A percentile compares a stretch with the other conserved stretches of the same genome.
Conservation (phyloP, 139 green algal genomes). For the Chlorella sp. region DNA sequence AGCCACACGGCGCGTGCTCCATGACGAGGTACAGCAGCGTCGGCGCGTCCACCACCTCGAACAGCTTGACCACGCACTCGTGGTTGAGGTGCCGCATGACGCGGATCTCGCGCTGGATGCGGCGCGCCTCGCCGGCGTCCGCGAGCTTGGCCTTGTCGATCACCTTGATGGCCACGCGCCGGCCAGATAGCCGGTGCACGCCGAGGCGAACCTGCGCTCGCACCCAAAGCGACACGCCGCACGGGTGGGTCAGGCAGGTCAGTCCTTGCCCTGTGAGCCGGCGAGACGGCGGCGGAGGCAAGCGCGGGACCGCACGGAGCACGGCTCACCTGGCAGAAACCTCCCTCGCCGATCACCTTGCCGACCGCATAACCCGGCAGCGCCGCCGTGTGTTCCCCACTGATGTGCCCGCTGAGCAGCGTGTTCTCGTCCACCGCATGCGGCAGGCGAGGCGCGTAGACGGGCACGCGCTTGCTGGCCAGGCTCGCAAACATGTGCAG, state of each 20-base stretch:
- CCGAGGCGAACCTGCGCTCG: conserved; percentile 48
- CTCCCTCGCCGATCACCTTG: conserved; percentile 73
- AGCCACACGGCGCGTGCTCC: conserved; percentile 75
- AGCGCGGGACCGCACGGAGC: too few relatives aligned
- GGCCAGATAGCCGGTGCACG: conserved; percentile 56
- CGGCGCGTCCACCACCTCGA: conserved; percentile 57
- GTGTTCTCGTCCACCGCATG: not conserved
- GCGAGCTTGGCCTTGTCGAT: conserved; percentile 75
- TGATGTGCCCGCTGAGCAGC: not conserved
- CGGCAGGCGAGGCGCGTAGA: not conserved
- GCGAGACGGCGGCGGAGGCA: too few relatives aligned
- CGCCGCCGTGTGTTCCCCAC: conserved; percentile 7
- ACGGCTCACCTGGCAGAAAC: conserved; percentile 73
- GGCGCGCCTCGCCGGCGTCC: conserved; percentile 49
- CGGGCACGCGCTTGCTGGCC: not conserved
- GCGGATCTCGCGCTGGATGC: conserved; percentile 69
- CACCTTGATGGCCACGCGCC: conserved; percentile 78
- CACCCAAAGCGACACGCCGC: not conserved
- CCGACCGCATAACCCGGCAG: conserved; percentile 73
- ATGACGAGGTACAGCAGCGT: conserved; percentile 76
- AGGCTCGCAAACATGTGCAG: not conserved
- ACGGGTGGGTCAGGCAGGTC: not conserved
- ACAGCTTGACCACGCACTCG: conserved; percentile 48
- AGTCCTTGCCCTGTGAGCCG: not conserved
- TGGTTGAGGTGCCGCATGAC: conserved; percentile 76